A percentile compares a stretch with the other conserved stretches of the same genome.
Conservation (phyloP, 2,329 filamentous ascomycete species). For the Aspergillus bombycis region DNA sequence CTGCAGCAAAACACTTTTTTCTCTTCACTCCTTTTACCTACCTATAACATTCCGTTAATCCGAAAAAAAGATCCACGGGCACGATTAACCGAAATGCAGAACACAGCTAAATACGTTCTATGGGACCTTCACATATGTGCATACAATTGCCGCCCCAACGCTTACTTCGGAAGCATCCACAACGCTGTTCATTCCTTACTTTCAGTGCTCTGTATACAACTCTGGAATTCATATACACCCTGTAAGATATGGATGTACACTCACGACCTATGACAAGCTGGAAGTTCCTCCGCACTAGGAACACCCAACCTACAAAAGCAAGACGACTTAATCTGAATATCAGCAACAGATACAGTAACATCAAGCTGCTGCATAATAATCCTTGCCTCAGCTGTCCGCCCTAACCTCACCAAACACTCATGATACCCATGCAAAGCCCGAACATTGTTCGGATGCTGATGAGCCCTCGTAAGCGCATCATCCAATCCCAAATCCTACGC, state of each 20-base stretch:
- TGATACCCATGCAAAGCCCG: constrained; percentile 73
- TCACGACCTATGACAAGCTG: background rate
- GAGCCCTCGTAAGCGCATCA: background rate
- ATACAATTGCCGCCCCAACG: background rate
- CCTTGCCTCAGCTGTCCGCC: constrained; percentile 48
- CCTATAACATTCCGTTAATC: background rate
- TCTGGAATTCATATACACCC: background rate
- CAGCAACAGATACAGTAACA: constrained; percentile 56
- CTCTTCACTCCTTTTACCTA: background rate
- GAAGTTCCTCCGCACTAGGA: background rate
- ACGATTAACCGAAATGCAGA: background rate
- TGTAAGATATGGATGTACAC: background rate
- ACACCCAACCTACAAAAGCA: constrained; percentile 54
- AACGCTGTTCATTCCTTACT: background rate
- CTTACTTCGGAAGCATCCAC: background rate
- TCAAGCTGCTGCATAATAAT: constrained; percentile 52
- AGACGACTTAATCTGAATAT: constrained; percentile 59
- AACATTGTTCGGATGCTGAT: constrained; percentile 68
- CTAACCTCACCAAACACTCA: constrained; percentile 64
- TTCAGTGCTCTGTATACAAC: background rate
- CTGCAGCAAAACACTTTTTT: constrained; percentile 10
- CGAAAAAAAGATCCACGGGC: background rate
- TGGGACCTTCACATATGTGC: background rate
- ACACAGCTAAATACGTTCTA: background rate
- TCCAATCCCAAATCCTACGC: constrained; percentile 54